Evolutionary conservation across 2,329 filamentous ascomycete species (phyloP).

Genomic region (Cordyceps cateniannulata): DNA sequence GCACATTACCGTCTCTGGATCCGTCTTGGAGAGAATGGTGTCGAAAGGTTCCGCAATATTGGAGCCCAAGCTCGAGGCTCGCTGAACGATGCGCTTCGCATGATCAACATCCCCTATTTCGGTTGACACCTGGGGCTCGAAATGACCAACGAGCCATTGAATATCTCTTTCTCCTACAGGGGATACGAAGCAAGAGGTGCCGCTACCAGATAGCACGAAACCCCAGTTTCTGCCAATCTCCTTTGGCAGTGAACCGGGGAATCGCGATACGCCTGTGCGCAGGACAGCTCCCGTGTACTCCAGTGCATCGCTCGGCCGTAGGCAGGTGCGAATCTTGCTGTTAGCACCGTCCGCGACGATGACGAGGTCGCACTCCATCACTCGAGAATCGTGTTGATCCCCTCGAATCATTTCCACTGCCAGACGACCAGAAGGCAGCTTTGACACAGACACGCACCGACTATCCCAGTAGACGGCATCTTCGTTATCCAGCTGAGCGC

Average conservation of each 20-base stretch:
- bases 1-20: constrained; percentile 28
- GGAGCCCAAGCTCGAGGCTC: constrained; percentile 26
- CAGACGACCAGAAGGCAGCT: constrained; percentile 20
- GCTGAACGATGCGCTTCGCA: constrained; percentile 24
- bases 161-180: constrained; percentile 34
- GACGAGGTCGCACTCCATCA: constrained; percentile 33
- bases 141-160: constrained; percentile 37
- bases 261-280: constrained; percentile 31
- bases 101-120: constrained; percentile 18
- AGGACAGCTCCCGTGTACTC: constrained; percentile 33
- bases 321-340: constrained; percentile 31
- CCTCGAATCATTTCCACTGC: constrained; percentile 17
- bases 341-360: constrained; percentile 39
- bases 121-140: constrained; percentile 17
- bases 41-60: constrained; percentile 33
- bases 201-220: constrained; percentile 30
- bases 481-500: constrained; percentile 12
- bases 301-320: constrained; percentile 34
- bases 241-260: constrained; percentile 26
- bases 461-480: constrained; percentile 22
- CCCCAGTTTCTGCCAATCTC: constrained; percentile 34
- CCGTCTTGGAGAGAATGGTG: constrained; percentile 32
- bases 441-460: constrained; percentile 19
- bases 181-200: constrained; percentile 37
- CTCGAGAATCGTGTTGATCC: not conserved